phyloP scores from a whole-genome alignment of 2,329 filamentous ascomycete species.

The Pseudogymnoascus sp. region DNA sequence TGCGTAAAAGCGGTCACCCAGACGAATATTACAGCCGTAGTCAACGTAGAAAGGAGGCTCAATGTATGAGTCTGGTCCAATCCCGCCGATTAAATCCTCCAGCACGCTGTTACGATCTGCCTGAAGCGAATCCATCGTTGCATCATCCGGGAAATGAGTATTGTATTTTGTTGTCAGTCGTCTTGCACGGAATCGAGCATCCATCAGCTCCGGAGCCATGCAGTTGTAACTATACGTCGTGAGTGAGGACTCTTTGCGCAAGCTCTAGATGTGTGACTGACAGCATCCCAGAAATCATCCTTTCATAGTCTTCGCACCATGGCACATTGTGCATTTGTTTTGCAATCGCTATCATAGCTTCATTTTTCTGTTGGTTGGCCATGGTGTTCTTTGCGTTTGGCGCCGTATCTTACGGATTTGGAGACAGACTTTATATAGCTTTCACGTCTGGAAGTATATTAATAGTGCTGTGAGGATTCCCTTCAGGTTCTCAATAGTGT shows the following conservation, averaged over 20 bases:
- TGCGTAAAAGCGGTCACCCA: constrained; percentile 57
- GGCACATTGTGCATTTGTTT: constrained; percentile 44
- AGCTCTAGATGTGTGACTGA: too few relatives aligned
- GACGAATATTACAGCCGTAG: constrained; percentile 58
- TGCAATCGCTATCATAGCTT: constrained; percentile 26
- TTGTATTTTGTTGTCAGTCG: constrained; percentile 53
- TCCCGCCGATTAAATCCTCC: constrained; percentile 40
- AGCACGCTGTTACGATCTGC: constrained; percentile 41
- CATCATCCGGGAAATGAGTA: constrained; percentile 44
- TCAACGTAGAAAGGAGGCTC: constrained; percentile 57
- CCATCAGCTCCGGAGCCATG: constrained; percentile 40
- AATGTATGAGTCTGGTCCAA: constrained; percentile 48
- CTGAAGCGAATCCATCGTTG: constrained; percentile 33
- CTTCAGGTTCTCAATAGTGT: too few relatives aligned
- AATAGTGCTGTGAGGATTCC: too few relatives aligned
- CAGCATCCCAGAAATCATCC: constrained; percentile 59
- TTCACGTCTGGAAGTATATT: too few relatives aligned
- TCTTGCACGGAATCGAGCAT: constrained; percentile 47
- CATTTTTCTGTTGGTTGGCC: background rate
- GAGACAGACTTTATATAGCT: too few relatives aligned
- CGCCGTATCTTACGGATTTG: too few relatives aligned
- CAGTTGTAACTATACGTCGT: constrained; percentile 40
- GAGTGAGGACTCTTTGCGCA: too few relatives aligned
- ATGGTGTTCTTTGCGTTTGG: too few relatives aligned
- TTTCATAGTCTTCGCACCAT: constrained; percentile 55